Evolutionary conservation across 2,329 filamentous ascomycete species (phyloP), one percentile per base, ranked within the genome.

Genomic region (Zasmidium citrigriseum): DNA sequence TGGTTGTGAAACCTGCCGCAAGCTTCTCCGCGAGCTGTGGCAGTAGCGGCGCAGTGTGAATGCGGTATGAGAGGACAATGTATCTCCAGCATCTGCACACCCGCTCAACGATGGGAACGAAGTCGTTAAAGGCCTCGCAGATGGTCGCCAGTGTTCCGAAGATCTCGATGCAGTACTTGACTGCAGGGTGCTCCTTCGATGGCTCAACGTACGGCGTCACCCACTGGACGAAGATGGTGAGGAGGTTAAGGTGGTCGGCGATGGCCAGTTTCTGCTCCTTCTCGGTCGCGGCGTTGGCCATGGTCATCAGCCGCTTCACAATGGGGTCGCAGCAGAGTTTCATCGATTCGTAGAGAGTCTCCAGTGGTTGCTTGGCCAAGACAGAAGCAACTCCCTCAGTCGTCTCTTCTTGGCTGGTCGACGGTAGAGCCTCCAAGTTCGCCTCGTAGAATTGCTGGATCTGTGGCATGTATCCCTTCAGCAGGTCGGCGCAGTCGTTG

Each of bases 1-100:
- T 97, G 18, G 85, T 83, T 55, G 89, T 84, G 73, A 99, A 99
- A 3, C 93, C 93, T 63, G 83, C 83, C 1, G 91, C 91, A 57
- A 99, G 84, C 75, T 93, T 96, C 67, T 93, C 90, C 18, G 95
- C 96, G 76, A 99, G 86, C 20, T 86, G 84, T 1, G 90, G 89
- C 46, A 99, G 82, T 47, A 99, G 78, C 22, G 93, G 92, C 14
- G 89, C 86, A 81, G 96, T 96, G 52, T 89, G 89, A 1, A 89
- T 95, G 64, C 95, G 86, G 75, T 98, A 98, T 0, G 93, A 96
- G 59, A 98, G 91, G 41, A 99, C 86, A 90, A 98, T 97, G 73
- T 93, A 90, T 63, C 96, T 86, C 92, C 93, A 99, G 80, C 91
- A 97, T 62, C 93, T 86, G 76, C 93, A 98, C 23, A 99, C 86